phyloP scores from a whole-genome alignment of 2,329 filamentous ascomycete genomes.

The Lecanoromycetidae sp. region DNA sequence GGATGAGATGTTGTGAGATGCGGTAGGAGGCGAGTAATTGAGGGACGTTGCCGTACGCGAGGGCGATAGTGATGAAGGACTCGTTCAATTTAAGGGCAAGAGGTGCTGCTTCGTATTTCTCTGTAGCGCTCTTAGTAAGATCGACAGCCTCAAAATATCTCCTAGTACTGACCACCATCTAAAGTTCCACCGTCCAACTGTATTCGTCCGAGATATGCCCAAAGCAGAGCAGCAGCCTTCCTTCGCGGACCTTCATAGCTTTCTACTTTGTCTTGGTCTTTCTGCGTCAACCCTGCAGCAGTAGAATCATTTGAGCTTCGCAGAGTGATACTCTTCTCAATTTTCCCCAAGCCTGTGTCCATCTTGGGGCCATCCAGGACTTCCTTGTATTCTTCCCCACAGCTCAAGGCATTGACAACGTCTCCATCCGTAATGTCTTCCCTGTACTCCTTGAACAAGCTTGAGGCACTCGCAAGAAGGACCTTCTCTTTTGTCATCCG shows the following conservation, averaged over 20 bases:
- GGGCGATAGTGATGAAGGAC: slow-evolving; percentile 72
- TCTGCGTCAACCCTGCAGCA: slow-evolving; percentile 50
- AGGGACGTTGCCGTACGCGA: slow-evolving; percentile 72
- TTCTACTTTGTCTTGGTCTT: slow-evolving; percentile 66
- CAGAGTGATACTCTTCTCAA: slow-evolving; percentile 69
- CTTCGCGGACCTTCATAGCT: slow-evolving; percentile 69
- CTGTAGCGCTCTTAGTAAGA: slow-evolving; percentile 25
- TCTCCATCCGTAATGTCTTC: slow-evolving; percentile 70
- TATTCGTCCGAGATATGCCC: slow-evolving; percentile 86
- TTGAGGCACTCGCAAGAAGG: slow-evolving; percentile 83
- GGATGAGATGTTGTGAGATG: slow-evolving; percentile 74
- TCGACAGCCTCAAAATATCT: slow-evolving; percentile 13
- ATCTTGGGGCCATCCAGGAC: slow-evolving; percentile 65
- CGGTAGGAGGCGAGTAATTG: slow-evolving; percentile 74
- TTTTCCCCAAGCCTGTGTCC: slow-evolving; percentile 66
- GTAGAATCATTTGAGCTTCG: slow-evolving; percentile 37
- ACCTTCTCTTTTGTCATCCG: slow-evolving; percentile 87
- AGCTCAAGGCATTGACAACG: slow-evolving; percentile 68
- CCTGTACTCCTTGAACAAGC: slow-evolving; percentile 84
- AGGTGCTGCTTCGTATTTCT: slow-evolving; percentile 82
- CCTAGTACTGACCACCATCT: slow-evolving; percentile 44
- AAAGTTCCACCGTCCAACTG: slow-evolving; percentile 68
- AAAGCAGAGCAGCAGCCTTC: slow-evolving; percentile 79
- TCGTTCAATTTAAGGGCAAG: slow-evolving; percentile 76
- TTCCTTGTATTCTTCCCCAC: slow-evolving; percentile 72